Base-by-base conservation (phyloP, 129 eudicot genomes). In the Saposhnikovia divaricata region DNA sequence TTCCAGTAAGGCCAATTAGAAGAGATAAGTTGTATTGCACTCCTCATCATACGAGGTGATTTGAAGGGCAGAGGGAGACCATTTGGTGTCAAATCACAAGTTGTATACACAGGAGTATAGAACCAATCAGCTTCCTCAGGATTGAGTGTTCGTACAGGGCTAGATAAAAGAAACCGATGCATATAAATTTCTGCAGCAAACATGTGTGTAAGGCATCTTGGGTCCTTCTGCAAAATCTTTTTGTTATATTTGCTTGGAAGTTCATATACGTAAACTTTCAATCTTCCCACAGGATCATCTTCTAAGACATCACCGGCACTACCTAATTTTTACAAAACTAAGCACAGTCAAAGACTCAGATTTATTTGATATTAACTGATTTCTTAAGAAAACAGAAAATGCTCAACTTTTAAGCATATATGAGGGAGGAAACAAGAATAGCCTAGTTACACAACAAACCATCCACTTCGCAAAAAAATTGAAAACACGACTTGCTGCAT, bases 1-100 rank as follows among this genome's bases (percentile, higher is more conserved):
- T 94, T 94, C 98, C 98, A 94, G 34, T 94, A 94, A 80, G 98
- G 98, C 98, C 98, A 94, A 81, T 91, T 91, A 50, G 98, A 91
- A 65, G 98, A 89, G 25, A 94, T 90, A 76, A 94, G 96, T 80
- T 94, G 98, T 80, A 94, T 91, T 45, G 93, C 98, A 75, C 97
- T 94, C 82, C 97, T 90, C 98, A 94, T 94, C 98, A 91, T 92
- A n/a, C 97, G 91, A 9, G 97, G 98, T 21, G 98, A 94, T 81
- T 92, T 94, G 87, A 94, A 94, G 69, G 98, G 98, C 78, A 94
- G 81, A 14, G 98, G 98, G 48, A 94, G 93, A 68, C 98, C 98
- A 80, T 88, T 94, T 75, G 93, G 96, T 46, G 98, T 94, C 21
- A 94, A 86, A 78, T 94, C 98, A 80, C 98, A 94, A 42, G 98